phyloP scores from a whole-genome alignment of 1,284 basidiomycete species.

The Ceratobasidium papillatum region DNA sequence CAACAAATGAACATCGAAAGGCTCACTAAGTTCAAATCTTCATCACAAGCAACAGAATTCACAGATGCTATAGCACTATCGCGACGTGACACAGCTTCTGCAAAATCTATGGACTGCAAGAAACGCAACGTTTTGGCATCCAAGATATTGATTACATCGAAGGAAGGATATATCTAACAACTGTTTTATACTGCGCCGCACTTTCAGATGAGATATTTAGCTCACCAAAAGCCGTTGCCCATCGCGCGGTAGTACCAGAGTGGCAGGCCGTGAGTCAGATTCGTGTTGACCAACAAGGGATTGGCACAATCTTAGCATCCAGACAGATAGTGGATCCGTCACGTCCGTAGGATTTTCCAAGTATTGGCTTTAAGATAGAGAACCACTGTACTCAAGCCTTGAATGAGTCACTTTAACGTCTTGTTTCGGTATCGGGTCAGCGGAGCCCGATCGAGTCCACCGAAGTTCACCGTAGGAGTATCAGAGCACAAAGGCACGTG shows the following conservation, averaged over 20 bases:
- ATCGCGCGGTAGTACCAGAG: constrained; percentile 14
- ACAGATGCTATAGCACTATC: neutral
- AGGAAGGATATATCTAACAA: constrained; percentile 29
- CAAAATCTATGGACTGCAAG: constrained; percentile 10
- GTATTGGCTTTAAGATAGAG: no score
- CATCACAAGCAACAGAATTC: constrained; percentile 9
- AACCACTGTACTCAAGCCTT: no score
- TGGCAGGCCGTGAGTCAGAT: neutral
- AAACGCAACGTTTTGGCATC: constrained; percentile 36
- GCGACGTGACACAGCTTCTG: constrained; percentile 9
- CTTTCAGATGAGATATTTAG: neutral
- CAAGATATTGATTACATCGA: constrained; percentile 29
- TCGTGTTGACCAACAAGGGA: constrained; percentile 30
- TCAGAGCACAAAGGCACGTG: no score
- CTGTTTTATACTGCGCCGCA: neutral
- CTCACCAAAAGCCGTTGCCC: constrained; percentile 10
- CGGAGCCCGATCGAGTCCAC: no score
- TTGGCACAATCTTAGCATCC: constrained; percentile 33
- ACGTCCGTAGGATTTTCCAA: neutral
- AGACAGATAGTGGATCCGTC: neutral
- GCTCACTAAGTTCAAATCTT: constrained; percentile 35
- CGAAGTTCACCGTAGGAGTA: no score
- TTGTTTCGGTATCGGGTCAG: no score
- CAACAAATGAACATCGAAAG: neutral
- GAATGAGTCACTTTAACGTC: no score